A percentile compares a stretch with the other conserved stretches of the same genome.
These are phyloP conservation scores for Leccinellum rugosiceps DNA, from an alignment of 768 basidiomycete species.

Conservation along the genomic window DNA sequence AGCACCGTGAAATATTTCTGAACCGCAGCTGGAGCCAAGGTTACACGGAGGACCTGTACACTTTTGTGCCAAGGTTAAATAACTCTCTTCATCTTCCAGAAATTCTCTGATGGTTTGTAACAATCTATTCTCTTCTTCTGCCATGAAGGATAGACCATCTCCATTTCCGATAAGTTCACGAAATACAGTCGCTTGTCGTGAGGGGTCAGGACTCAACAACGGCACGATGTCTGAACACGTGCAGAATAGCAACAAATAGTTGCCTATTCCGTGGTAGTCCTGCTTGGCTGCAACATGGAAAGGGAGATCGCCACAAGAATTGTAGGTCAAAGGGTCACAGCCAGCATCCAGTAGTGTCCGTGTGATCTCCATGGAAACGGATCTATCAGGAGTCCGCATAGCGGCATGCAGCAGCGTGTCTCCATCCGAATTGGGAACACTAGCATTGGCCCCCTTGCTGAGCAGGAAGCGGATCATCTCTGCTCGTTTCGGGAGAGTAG, in stretches of 20 bases:
- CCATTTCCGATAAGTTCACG: background rate
- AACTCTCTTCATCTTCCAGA: background rate
- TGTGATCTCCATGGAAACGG: background rate
- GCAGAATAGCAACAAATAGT: background rate
- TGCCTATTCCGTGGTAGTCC: background rate
- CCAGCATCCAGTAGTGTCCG: background rate
- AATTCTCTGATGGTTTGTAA: background rate
- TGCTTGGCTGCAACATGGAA: background rate
- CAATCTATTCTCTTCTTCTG: background rate
- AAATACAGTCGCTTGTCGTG: background rate
- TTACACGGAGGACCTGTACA: background rate
- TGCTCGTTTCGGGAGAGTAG: background rate
- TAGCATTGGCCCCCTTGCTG: too few species aligned
- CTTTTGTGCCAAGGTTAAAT: background rate
- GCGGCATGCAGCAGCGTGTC: too few species aligned
- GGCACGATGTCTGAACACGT: background rate
- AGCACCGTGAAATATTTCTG: background rate
- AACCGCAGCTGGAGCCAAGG: background rate
- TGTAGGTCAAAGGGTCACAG: background rate
- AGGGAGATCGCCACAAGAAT: background rate
- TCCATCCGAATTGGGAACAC: too few species aligned
- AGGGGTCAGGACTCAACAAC: background rate
- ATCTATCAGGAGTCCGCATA: background rate
- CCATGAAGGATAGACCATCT: background rate
- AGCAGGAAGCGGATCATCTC: too few species aligned